Base-by-base conservation (phyloP, 768 basidiomycete species). In the Tricholomella constricta region DNA sequence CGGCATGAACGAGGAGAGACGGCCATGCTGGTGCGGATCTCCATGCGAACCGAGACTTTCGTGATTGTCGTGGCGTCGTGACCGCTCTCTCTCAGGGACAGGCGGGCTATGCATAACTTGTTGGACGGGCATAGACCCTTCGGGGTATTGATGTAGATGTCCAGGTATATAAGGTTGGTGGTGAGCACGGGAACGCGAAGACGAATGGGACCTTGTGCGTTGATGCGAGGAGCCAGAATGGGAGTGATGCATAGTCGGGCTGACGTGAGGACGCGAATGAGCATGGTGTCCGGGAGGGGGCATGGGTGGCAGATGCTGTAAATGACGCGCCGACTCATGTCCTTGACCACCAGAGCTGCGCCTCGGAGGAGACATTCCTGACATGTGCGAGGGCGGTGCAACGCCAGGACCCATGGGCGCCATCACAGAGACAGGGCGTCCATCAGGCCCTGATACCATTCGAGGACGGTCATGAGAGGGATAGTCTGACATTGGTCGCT, bases 71-170 rank as follows among this genome's bases (percentile, higher is more conserved):
- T 79, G 77, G 34, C 81, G 79, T 62, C 81, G 73, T 27, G 77
- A 62, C 41, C 80, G 67, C 40, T 76, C 75, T 56, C 72, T 62
- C 53, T 78, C 81, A 22, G 77, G 69, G 27, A 77, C 67, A 36
- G 78, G 76, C 20, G 81, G 82, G 57, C 81, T 83, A 54, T 78
- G 78, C 56, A 77, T 62, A 48, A 70, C 69, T 56, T 77, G 80
- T 56, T 76, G 79, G 41, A 73, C 69, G 35, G 80, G 67, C 17
- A 74, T 66, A 10, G 74, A 58, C 45, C 66, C 57, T 36, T 84
- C 83, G n/a, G 75, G 63, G 63, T 81, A 81, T 44, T 74, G 81
- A 36, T 76, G 73, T 5, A 75, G 68, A 29, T 71, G 65, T 36
- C 69, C 69, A 52, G 69, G 61, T 36, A 72, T 64, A 40, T 73